These are phyloP conservation scores for Trifolium dubium DNA, from an alignment of 306 rosid genomes.

Conservation along the genomic window DNA sequence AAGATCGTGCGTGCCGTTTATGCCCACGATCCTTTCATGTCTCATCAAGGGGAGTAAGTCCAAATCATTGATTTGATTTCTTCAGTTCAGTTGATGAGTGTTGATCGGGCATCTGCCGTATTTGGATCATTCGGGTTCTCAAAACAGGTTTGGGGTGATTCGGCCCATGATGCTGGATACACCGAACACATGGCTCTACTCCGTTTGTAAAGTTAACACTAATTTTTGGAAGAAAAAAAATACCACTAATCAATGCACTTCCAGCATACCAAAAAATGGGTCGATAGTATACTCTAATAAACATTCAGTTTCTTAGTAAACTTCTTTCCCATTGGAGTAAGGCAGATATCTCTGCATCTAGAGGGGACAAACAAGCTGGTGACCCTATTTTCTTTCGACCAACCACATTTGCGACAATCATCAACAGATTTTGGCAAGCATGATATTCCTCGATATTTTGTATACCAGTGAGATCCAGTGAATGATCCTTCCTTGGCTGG, in stretches of 20 bases:
- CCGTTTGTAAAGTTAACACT: not conserved
- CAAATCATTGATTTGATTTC: too few relatives aligned
- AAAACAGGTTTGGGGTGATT: not conserved
- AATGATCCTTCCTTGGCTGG: slow-evolving; percentile 68
- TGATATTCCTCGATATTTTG: slow-evolving; percentile 78
- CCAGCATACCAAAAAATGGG: not conserved
- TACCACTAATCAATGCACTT: slow-evolving; percentile 14
- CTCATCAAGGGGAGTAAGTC: not conserved
- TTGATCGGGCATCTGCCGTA: not conserved
- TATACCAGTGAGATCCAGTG: slow-evolving; percentile 48
- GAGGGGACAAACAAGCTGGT: slow-evolving; percentile 44
- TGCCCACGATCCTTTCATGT: not conserved
- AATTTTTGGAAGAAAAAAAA: not conserved
- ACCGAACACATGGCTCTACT: not conserved
- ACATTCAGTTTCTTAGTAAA: slow-evolving; percentile 38
- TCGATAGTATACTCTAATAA: too few relatives aligned
- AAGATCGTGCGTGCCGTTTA: not conserved
- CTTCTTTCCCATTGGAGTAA: slow-evolving; percentile 74
- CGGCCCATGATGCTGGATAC: not conserved
- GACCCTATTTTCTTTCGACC: slow-evolving; percentile 53
- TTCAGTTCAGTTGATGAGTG: not conserved
- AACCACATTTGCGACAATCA: slow-evolving; percentile 59
- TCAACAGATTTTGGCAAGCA: slow-evolving; percentile 65
- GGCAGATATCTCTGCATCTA: slow-evolving; percentile 54
- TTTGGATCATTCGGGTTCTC: not conserved